phyloP scores from a whole-genome alignment of 2,329 filamentous ascomycete genomes.

The Elsinoe necatrix region DNA sequence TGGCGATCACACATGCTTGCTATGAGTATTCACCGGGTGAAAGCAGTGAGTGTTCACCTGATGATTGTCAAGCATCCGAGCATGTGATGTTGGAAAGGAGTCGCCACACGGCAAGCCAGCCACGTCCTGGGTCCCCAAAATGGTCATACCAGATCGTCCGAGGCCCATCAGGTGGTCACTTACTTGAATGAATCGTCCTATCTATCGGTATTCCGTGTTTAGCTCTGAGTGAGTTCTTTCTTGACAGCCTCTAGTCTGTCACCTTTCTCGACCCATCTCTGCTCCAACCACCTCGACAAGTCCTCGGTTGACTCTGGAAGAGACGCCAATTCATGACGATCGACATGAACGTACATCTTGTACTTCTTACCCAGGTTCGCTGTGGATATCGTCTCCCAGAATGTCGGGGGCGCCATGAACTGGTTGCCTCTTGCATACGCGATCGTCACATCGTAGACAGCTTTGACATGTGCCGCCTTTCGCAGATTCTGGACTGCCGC shows the following conservation, averaged over 20 bases:
- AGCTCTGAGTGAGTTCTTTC: slow-evolving; percentile 13
- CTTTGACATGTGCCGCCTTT: slow-evolving; percentile 27
- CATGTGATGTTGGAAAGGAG: background rate
- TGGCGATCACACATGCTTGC: background rate
- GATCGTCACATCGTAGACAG: slow-evolving; percentile 34
- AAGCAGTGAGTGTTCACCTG: background rate
- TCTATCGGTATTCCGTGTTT: background rate
- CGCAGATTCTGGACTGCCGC: slow-evolving; percentile 49
- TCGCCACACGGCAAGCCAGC: background rate
- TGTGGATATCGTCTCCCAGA: slow-evolving; percentile 26
- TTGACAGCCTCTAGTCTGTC: slow-evolving; percentile 25
- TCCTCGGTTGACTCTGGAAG: slow-evolving; percentile 26
- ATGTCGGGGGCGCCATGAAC: slow-evolving; percentile 29
- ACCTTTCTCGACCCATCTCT: slow-evolving; percentile 31
- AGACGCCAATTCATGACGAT: slow-evolving; percentile 24
- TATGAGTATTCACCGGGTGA: background rate
- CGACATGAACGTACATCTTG: slow-evolving; percentile 29
- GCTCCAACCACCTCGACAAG: slow-evolving; percentile 30
- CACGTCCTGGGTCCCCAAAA: background rate
- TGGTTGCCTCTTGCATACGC: slow-evolving; percentile 27
- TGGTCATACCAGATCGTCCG: background rate
- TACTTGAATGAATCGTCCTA: too few species aligned
- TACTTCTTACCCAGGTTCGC: slow-evolving; percentile 24
- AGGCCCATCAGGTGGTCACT: too few species aligned
- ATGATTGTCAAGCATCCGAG: background rate